Evolutionary conservation across 306 rosid genomes (phyloP), one percentile per base, ranked within the genome.

Genomic region (Cicer yamashitae): DNA sequence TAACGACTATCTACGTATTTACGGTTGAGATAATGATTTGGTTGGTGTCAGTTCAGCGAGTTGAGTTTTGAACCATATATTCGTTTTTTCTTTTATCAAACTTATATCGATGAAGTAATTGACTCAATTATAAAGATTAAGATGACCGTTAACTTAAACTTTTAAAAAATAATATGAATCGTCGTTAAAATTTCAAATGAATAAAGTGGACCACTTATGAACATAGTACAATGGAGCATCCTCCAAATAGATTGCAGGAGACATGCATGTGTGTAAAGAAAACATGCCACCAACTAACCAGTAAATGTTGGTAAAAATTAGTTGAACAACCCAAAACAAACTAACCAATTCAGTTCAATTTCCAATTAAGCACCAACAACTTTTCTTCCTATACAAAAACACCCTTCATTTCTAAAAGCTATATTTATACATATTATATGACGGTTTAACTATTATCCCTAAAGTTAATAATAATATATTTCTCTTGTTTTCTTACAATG

Each of bases 321-420:
- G 87, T 82, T 78, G 73, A 86, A 50, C 88, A 34, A 84, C 82
- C 71, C 20, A 25, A 20, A 7, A 14, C 52, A 58, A 41, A 61
- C 12, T 10, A n/a, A 9, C 48, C 45, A 48, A 59, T 48, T 70
- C 51, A n/a, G 78, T 71, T 84, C 87, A 86, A 76, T 87, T 46
- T 67, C 82, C 84, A 34, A 0, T 51, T 70, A 37, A 15, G 13
- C 48, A 51, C 40, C 77, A 78, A 67, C 84, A 4, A 79, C 82
- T 37, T 71, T 43, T 34, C 18, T 8, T 60, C 53, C 22, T 11
- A 71, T 1, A 6, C 25, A 48, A 71, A 22, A 22, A 9, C 10
- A 60, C 43, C 46, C 62, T 60, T 78, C 70, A 37, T 38, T 39
- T 50, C 52, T 3, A 54, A 44, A 52, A 39, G 7, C 68, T 58